Base-by-base conservation (phyloP, 345 rosid species). In the Euphorbia peplus region DNA sequence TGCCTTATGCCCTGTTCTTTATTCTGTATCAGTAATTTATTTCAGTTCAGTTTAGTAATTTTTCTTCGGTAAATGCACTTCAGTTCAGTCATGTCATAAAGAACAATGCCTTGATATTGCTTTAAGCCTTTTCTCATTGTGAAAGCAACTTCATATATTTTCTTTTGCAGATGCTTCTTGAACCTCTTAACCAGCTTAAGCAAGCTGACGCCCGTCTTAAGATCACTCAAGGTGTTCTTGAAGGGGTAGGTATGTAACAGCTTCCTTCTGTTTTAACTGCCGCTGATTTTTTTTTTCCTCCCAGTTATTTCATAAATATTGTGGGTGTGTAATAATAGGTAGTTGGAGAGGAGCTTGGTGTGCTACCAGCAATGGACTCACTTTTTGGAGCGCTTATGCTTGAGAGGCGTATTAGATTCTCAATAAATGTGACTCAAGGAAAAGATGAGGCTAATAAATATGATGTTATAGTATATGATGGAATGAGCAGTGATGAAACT, bases 351-450 rank as follows among this genome's bases (percentile, higher is more conserved):
- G 98, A 93, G 86, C 90, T 93, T 37, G 96, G 96, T 32, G 90
- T 93, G 76, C 97, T 93, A 77, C 98, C 95, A 61, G 97, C 97
- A 75, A 90, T 93, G 93, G 98, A 90, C 72, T 85, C 96, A 2
- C 81, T 89, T 48, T 84, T 87, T 68, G 84, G 93, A 35, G 81
- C 75, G 69, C 76, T 87, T 30, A 85, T 76, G 39, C 82, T 86
- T 16, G 89, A 76, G 73, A 78, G 87, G 82, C 83, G 81, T 69
- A 80, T 82, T 28, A 84, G 90, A 52, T 84, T 88, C 73, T 68
- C 83, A 37, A 77, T 83, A 69, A 83, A 75, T 71, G 74, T 67
- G n/a, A 71, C 80, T 32, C 76, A 64, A 68, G 73, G 66, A 72
- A 84, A 78, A 75, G 78, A 25, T 66, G 75, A 72, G 55, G 82